Evolutionary conservation across 371 early-diverging fungal species (phyloP).

Genomic region (Mucor saturninus): DNA sequence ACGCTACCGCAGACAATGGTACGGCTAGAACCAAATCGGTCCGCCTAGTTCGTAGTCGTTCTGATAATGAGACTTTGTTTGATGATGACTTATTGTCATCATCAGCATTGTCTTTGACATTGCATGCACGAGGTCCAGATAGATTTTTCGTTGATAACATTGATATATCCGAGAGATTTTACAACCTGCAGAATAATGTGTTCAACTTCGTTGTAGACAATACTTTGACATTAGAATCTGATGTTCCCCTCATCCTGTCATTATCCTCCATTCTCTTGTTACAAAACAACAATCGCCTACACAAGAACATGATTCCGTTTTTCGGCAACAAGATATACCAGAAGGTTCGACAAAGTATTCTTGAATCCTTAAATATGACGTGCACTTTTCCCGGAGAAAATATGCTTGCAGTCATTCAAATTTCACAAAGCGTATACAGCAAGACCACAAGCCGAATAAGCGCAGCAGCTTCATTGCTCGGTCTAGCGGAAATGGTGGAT

Average conservation of each 20-base stretch:
- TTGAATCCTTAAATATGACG: slow-evolving; percentile 17
- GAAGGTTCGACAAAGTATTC: slow-evolving; percentile 20
- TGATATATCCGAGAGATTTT: slow-evolving; percentile 30
- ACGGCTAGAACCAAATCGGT: background rate
- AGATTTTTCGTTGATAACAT: slow-evolving; percentile 21
- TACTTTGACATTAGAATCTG: slow-evolving; percentile 23
- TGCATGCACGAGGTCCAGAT: slow-evolving; percentile 16
- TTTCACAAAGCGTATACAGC: slow-evolving; percentile 22
- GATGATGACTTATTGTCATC: slow-evolving; percentile 13
- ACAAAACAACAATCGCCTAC: slow-evolving; percentile 29
- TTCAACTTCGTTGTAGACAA: slow-evolving; percentile 16
- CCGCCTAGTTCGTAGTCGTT: slow-evolving; percentile 12
- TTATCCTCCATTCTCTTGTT: slow-evolving; percentile 26
- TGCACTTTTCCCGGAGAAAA: slow-evolving; percentile 23
- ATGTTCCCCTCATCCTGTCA: slow-evolving; percentile 22
- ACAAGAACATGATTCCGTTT: slow-evolving; percentile 25
- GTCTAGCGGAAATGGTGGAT: slow-evolving; percentile 22
- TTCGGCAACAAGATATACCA: slow-evolving; percentile 23
- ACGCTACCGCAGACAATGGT: slow-evolving; percentile 13
- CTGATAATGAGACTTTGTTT: slow-evolving; percentile 15
- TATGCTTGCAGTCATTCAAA: slow-evolving; percentile 20
- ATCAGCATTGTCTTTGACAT: slow-evolving; percentile 19
- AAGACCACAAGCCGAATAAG: slow-evolving; percentile 18
- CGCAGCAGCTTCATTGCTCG: slow-evolving; percentile 22
- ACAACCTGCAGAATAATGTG: slow-evolving; percentile 29